Base-by-base conservation (phyloP, 169 alveolate genomes). In the Plasmodium berghei region DNA sequence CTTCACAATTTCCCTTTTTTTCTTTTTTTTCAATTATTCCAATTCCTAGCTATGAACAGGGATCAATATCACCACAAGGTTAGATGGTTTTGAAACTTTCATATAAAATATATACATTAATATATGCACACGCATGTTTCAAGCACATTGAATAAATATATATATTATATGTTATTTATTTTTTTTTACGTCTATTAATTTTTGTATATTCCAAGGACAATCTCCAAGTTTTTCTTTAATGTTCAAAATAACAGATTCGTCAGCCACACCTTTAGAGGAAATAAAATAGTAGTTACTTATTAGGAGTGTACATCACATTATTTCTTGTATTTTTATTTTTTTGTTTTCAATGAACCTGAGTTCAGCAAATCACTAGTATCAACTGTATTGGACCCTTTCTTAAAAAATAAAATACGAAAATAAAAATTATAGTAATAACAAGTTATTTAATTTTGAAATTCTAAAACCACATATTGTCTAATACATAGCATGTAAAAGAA, bases 321-420 rank as follows among this genome's bases (percentile, higher is more conserved):
- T 18, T 14, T 34, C 5, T 24, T 28, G 10, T 55, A 9, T 28
- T 14, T 52, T 40, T 48, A 26, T 26, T 9, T 34, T 48, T 45
- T 26, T 55, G 18, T 34, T 28, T 45, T 61, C n/a, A 26, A 12
- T 48, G 10, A 74, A 75, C 89, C 89, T 66, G 89, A 67, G 14
- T 26, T 52, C 48, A 75, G 22, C 48, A 75, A 22, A 75, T 75
- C 89, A 40, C 52, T 49, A n/a, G 67, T 56, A 55, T 75, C 75
- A 24, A 75, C 89, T n/a, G 62, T 63, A 28, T 75, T 77, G 20
- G 89, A 75, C 55, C 89, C 89, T 75, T 64, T 62, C 89, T 75
- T 73, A 55, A 16, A 45, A 26, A 75, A 26, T 49, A 42, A 26
- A 18, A 63, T 22, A 63, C 9, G 2, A 62, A 54, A 2, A 67